Evolutionary conservation across 805 yeast genomes (phyloP), one percentile per base, ranked within the genome.

Genomic region (Kodamaea kaohsiungensis): DNA sequence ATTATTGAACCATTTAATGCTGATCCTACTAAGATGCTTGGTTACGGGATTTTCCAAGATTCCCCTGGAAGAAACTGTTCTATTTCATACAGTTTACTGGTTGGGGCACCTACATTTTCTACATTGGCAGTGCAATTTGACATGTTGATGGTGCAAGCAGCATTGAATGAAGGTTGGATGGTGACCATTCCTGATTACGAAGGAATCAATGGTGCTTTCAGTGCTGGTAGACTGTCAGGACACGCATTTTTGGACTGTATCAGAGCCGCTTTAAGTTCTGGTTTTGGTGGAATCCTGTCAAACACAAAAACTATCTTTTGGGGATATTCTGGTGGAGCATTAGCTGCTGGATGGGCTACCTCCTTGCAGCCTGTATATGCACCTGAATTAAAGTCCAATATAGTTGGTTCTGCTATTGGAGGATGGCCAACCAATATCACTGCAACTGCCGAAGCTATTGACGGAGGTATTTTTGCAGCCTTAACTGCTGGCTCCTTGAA

Each of bases 311-410:
- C 58, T 7, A 56, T 51, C 16, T 40, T 71, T 49, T 69, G 69
- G 69, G 77, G 77, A 1, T 72, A 66, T 45, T 68, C 73, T 2
- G 77, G 77, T 10, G 76, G 75, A 5, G 59, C 71, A 0, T 52
- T 71, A 19, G 73, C 76, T 13, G 52, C 69, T n/a, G 67, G 72
- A 1, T 72, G 76, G 76, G 76, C 76, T 12, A 69, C 70, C 3
- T 61, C 66, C 5, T 56, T 70, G 17, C 75, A 70, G 54, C 73
- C 73, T 7, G 45, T 55, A 1, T 71, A 71, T 55, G 75, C 75
- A 1, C 69, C 70, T 1, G 75, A 72, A 18, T 57, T 59, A 30
- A 19, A 56, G 62, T 17, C 48, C 40, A 33, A 45, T 55, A 6
- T 62, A 51, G 49, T 61, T 57, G 77, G 76, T 12, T 71, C 61